Percentiles rank a stretch among this genome's conserved stretches.
Evolutionary conservation across 805 yeast genomes (phyloP).

Genomic region (Teunomyces pallodes): DNA sequence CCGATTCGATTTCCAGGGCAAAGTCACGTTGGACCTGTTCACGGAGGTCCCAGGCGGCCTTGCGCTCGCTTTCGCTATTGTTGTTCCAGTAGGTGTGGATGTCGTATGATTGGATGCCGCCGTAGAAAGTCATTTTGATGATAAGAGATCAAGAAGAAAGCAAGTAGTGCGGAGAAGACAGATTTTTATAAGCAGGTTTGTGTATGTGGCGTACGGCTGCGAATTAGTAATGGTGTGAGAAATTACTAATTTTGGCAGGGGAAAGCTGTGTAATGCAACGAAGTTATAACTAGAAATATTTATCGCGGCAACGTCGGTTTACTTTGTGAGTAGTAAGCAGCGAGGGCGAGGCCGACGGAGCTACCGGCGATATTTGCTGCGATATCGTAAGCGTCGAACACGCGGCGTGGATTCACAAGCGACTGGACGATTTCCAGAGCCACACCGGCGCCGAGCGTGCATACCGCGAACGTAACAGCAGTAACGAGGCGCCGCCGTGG

Average conservation of each 20-base stretch:
- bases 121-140: slow-evolving; percentile 11
- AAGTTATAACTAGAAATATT: no score
- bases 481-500: slow-evolving; percentile 13
- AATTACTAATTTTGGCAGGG: no score
- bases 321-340: neutral
- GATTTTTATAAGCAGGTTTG: neutral
- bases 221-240: no score
- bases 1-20: slow-evolving; percentile 39
- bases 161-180: neutral
- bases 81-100: slow-evolving; percentile 54
- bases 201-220: no score
- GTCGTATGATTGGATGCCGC: slow-evolving; percentile 42
- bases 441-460: slow-evolving; percentile 48
- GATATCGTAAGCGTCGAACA: slow-evolving; percentile 51
- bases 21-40: slow-evolving; percentile 41
- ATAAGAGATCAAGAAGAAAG: neutral
- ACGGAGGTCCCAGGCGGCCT: slow-evolving; percentile 36
- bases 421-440: slow-evolving; percentile 53
- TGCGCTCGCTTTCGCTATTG: slow-evolving; percentile 29
- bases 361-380: slow-evolving; percentile 32
- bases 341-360: slow-evolving; percentile 18
- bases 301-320: no score
- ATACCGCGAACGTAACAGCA: slow-evolving; percentile 30
- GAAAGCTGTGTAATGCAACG: no score
- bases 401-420: slow-evolving; percentile 42